A percentile compares a stretch with the other conserved stretches of the same genome.
These are phyloP conservation scores for Sphagnum magellanicum DNA, from an alignment of 228 moss, liverwort and hornwort genomes.

Conservation along the genomic window DNA sequence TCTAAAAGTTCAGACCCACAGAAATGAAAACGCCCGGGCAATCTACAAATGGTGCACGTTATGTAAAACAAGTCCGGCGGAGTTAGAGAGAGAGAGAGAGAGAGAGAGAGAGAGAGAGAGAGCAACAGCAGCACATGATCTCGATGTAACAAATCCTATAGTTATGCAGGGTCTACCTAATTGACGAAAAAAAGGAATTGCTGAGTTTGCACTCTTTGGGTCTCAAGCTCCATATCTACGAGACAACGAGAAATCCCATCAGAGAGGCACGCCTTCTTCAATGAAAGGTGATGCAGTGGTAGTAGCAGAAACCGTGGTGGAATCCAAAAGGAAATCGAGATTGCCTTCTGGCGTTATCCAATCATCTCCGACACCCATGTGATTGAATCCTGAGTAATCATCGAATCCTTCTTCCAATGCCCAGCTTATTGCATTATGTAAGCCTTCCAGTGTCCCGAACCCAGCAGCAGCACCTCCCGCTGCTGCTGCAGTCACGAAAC, in stretches of 20 bases:
- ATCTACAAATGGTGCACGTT: too few relatives aligned
- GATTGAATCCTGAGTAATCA: slow-evolving; percentile 14
- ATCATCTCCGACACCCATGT: slow-evolving; percentile 18
- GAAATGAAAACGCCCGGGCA: too few relatives aligned
- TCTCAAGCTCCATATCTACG: too few relatives aligned
- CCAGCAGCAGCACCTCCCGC: not conserved
- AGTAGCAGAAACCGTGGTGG: not conserved
- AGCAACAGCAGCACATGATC: too few relatives aligned
- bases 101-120: too few relatives aligned
- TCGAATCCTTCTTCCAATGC: slow-evolving; percentile 13
- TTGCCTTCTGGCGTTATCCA: slow-evolving; percentile 13
- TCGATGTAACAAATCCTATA: too few relatives aligned
- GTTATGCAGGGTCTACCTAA: too few relatives aligned
- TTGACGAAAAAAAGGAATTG: too few relatives aligned
- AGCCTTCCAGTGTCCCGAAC: not conserved
- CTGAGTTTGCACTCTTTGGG: too few relatives aligned
- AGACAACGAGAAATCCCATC: not conserved
- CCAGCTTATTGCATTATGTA: slow-evolving; percentile 21
- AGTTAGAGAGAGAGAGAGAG: too few relatives aligned
- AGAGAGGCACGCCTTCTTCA: not conserved
- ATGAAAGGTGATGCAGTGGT: not conserved
- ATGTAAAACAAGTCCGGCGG: too few relatives aligned
- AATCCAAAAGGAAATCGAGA: slow-evolving; percentile 1
- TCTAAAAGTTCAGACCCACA: too few relatives aligned
- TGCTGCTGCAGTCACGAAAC: not conserved